Evolutionary conservation across 2,329 filamentous ascomycete genomes (phyloP), one percentile per base, ranked within the genome.

Genomic region (Fusarium buxicola): DNA sequence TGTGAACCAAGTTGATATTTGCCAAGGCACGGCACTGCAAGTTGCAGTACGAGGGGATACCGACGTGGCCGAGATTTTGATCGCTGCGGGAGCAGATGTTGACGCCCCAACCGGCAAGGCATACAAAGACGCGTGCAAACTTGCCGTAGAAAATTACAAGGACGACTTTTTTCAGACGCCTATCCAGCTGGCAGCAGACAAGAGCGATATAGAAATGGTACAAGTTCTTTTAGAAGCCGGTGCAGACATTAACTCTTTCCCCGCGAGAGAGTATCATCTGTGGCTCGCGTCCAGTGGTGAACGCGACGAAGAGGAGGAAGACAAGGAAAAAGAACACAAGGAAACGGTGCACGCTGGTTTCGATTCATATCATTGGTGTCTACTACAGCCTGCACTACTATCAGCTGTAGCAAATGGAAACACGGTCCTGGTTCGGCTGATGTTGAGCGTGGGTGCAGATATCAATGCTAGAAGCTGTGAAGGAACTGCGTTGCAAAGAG

Each of bases 291-390:
- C 21, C 4, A 21, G 21, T 21, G 21, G 21, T 21, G 6, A 21
- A 21, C 6, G 21, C 21, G 21, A 21, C 21, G 6, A 21, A 6
- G 21, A 21, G 21, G 36, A 39, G 11, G 18, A 39, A 7, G 1
- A 8, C 8, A 11, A 24, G 8, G 6, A 24, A n/a, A 11, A 39
- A 24, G 36, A 39, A n/a, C 36, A 25, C 36, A 1, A 3, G 8
- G 4, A 1, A 3, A 8, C 9, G 13, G 2, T 24, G 12, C 2
- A 3, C 9, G n/a, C n/a, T n/a, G 6, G 21, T 21, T 21, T 21
- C 4, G 21, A 21, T n/a, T n/a, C n/a, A n/a, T 7, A 6, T 3
- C 1, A 6, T n/a, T 1, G 1, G 8, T 39, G 18, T 16, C 8
- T 1, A 8, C 36, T 25, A 21, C 21, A 21, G 8, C 18, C 36